Evolutionary conservation across 129 eudicot genomes (phyloP).

Genomic region (Solidago caesia): DNA sequence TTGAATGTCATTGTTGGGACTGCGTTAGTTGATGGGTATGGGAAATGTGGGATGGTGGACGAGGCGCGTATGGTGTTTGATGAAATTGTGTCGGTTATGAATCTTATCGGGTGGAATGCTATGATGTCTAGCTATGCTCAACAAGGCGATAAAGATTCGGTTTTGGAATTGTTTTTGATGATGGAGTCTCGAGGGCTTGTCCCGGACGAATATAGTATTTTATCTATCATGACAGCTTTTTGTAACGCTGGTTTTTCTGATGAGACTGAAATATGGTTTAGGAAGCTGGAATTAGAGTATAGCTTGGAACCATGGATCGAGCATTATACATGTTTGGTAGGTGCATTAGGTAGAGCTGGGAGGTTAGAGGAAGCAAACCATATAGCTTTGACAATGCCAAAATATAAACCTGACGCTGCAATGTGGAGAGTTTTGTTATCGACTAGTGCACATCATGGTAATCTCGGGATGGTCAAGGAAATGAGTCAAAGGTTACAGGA

Average conservation of each 20-base stretch:
- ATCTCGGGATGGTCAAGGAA: conserved; percentile 44
- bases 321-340: conserved; percentile 86
- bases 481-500: conserved; percentile 64
- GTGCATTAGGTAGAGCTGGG: conserved; percentile 70
- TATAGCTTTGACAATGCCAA: conserved; percentile 67
- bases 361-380: conserved; percentile 57
- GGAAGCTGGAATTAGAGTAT: conserved; percentile 49
- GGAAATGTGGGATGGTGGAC: conserved; percentile 70
- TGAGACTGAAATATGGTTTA: conserved; percentile 64
- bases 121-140: conserved; percentile 83
- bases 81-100: conserved; percentile 36
- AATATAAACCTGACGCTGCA: conserved; percentile 67
- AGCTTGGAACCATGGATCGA: conserved; percentile 61
- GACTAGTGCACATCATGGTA: conserved; percentile 46
- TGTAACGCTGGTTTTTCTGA: conserved; percentile 56
- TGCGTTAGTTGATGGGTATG: conserved; percentile 72
- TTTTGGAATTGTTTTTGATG: conserved; percentile 43
- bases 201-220: conserved; percentile 66
- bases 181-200: conserved; percentile 49
- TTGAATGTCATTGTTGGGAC: conserved; percentile 55
- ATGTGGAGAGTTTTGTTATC: conserved; percentile 73
- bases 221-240: conserved; percentile 68
- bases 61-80: conserved; percentile 65
- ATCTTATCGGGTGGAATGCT: conserved; percentile 74
- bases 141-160: conserved; percentile 58